Evolutionary conservation across 495 filamentous ascomycete species (phyloP).

Genomic region (Xylaria nigripes): DNA sequence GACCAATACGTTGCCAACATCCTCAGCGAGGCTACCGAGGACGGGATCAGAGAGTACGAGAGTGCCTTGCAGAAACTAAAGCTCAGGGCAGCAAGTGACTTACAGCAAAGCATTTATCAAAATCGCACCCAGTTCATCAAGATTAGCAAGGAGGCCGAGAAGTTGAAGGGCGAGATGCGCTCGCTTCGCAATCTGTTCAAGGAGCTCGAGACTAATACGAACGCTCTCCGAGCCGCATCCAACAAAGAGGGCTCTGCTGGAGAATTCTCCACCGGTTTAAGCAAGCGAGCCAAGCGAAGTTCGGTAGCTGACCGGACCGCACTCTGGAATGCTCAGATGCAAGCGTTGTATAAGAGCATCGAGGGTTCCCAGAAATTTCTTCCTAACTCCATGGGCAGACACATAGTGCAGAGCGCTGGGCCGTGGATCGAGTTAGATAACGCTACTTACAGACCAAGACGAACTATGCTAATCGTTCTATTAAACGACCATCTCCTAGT

Average conservation of each 20-base stretch:
- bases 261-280: slow-evolving; percentile 42
- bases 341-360: slow-evolving; percentile 84
- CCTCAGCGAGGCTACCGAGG: slow-evolving; percentile 85
- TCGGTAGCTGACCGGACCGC: slow-evolving; percentile 93
- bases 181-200: slow-evolving; percentile 79
- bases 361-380: slow-evolving; percentile 96
- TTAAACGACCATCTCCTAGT: slow-evolving; percentile 93
- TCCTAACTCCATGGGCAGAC: slow-evolving; percentile 80
- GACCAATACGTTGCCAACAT: slow-evolving; percentile 71
- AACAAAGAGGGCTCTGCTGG: slow-evolving; percentile 27
- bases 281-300: slow-evolving; percentile 62
- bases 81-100: slow-evolving; percentile 72
- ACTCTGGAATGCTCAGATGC: slow-evolving; percentile 86
- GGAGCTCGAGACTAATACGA: slow-evolving; percentile 68
- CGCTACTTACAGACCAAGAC: slow-evolving; percentile 84
- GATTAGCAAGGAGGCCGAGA: slow-evolving; percentile 97
- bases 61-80: slow-evolving; percentile 66
- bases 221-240: slow-evolving; percentile 64
- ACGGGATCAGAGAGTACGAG: slow-evolving; percentile 83
- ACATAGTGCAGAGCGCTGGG: slow-evolving; percentile 82
- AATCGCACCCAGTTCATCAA: slow-evolving; percentile 98
- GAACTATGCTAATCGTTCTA: slow-evolving; percentile 79
- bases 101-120: slow-evolving; percentile 95
- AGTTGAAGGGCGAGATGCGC: slow-evolving; percentile 93
- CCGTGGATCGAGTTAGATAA: slow-evolving; percentile 95